Conservation (phyloP, 116 monocot species). For the Cymodocea nodosa region DNA sequence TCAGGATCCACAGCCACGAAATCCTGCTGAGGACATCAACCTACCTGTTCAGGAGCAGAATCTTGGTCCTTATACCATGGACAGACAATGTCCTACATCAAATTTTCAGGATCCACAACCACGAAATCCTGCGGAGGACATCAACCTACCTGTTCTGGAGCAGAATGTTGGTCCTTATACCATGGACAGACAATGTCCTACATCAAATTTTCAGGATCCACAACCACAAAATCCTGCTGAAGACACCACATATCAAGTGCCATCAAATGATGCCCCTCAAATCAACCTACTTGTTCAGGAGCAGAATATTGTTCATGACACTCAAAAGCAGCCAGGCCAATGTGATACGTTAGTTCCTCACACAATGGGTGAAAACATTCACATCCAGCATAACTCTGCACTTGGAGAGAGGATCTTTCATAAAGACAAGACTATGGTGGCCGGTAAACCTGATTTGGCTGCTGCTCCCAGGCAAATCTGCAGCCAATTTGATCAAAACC, state of each 20-base stretch:
- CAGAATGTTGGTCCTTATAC: too few relatives aligned
- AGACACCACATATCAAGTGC: conserved; percentile 9
- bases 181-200: not conserved
- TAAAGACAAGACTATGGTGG: not conserved
- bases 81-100: not conserved
- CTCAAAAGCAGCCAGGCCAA: conserved; percentile 7
- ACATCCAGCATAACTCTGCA: not conserved
- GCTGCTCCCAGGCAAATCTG: conserved; percentile 7
- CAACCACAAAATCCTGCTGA: conserved; percentile 1
- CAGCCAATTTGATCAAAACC: conserved; percentile 15
- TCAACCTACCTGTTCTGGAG: too few relatives aligned
- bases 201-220: conserved; percentile 5
- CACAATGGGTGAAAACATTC: too few relatives aligned
- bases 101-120: conserved; percentile 8
- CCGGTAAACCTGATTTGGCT: not conserved
- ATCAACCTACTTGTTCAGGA: conserved; percentile 1
- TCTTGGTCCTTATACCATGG: too few relatives aligned
- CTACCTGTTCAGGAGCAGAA: too few relatives aligned
- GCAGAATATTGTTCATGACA: conserved; percentile 7
- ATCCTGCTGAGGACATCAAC: conserved; percentile 8
- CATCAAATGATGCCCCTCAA: conserved; percentile 11
- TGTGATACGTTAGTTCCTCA: not conserved
- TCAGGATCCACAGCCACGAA: conserved; percentile 4
- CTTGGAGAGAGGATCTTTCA: not conserved
- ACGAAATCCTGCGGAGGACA: conserved; percentile 4